Percentiles rank a stretch among this genome's conserved stretches.
Conservation (phyloP, 257 asterid species). For the Gardenia jasminoides region DNA sequence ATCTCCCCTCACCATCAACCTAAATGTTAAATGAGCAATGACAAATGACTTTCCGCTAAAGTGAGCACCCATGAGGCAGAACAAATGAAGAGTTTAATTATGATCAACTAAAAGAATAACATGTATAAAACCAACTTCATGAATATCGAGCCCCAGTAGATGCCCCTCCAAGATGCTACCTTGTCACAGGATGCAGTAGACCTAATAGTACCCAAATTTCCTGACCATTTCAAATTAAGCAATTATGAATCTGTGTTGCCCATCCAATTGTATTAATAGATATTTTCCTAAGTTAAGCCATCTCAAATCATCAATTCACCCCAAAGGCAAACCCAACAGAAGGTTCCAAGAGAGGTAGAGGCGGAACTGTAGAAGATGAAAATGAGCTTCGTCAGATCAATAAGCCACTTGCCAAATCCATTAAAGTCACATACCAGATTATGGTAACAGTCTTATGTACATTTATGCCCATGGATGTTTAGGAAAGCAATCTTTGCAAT, state of each 20-base stretch:
- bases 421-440: not conserved
- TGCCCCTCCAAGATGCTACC: not conserved
- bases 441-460: not conserved
- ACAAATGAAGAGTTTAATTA: not conserved
- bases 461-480: not conserved
- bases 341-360: not conserved
- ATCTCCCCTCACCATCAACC: conserved; percentile 86
- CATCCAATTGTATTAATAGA: not conserved
- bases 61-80: not conserved
- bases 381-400: not conserved
- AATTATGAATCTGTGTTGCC: not conserved
- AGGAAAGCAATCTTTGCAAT: not conserved
- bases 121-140: not conserved
- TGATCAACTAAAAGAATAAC: not conserved
- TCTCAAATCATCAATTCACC: not conserved
- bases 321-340: not conserved
- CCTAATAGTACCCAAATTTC: not conserved
- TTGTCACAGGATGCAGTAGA: not conserved
- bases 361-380: not conserved
- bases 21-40: conserved; percentile 26
- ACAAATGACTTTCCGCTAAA: not conserved
- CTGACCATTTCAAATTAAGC: not conserved
- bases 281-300: not conserved
- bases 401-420: not conserved
- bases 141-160: not conserved